These are phyloP conservation scores for Sugiyamaella sp. DNA, from an alignment of 1,139 yeast genomes.

Conservation along the genomic window DNA sequence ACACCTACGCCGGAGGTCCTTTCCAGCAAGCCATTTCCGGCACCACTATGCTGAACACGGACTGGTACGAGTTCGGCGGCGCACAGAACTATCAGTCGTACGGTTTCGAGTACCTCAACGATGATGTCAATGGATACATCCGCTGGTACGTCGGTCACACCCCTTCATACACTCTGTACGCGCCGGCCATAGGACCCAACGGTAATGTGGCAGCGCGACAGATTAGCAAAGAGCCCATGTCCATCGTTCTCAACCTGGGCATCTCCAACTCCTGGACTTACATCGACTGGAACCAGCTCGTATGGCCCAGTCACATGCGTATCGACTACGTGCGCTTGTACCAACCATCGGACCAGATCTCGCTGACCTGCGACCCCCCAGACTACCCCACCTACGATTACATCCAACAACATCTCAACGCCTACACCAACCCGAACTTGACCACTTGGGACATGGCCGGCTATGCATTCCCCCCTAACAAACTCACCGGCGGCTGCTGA, in stretches of 20 bases:
- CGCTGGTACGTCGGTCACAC: constrained; percentile 79
- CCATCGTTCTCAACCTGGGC: constrained; percentile 75
- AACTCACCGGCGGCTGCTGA: constrained; percentile 49
- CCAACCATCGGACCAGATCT: constrained; percentile 59
- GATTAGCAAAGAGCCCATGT: constrained; percentile 85
- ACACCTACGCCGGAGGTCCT: constrained; percentile 81
- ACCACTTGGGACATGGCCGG: constrained; percentile 73
- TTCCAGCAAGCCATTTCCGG: constrained; percentile 84
- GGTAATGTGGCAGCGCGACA: constrained; percentile 80
- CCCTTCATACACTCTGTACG: constrained; percentile 63
- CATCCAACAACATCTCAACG: constrained; percentile 62
- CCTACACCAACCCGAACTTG: constrained; percentile 63
- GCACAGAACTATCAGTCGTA: constrained; percentile 63
- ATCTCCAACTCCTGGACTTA: constrained; percentile 81
- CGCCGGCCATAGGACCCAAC: constrained; percentile 71
- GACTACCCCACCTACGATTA: constrained; percentile 76
- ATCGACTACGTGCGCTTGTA: constrained; percentile 79
- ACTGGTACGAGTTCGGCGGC: constrained; percentile 72
- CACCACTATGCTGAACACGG: constrained; percentile 64
- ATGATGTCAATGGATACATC: constrained; percentile 65
- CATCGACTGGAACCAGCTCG: constrained; percentile 72
- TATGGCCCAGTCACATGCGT: constrained; percentile 68
- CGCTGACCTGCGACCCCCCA: constrained; percentile 73
- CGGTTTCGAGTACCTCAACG: constrained; percentile 77
- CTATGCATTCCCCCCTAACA: constrained; percentile 61